These are phyloP conservation scores for Bondarzewia mesenterica DNA, from an alignment of 1,284 basidiomycete genomes.

Conservation along the genomic window DNA sequence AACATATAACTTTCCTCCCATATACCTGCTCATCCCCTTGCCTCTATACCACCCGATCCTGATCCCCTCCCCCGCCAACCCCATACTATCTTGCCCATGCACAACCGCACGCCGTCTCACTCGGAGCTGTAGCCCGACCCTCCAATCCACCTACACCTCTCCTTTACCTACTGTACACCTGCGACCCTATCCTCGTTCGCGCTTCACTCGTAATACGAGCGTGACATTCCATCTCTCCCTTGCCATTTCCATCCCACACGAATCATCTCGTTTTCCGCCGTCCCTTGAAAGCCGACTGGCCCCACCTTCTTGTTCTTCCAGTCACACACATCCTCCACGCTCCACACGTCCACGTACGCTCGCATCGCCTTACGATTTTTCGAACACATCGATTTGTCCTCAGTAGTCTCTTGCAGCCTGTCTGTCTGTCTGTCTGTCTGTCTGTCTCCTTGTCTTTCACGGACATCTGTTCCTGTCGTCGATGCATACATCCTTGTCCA, in stretches of 20 bases:
- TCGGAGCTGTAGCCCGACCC: background rate
- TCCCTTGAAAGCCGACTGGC: too few relatives aligned
- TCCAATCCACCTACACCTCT: background rate
- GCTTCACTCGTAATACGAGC: background rate
- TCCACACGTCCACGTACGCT: background rate
- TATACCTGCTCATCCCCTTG: background rate
- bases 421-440: background rate
- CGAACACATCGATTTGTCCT: background rate
- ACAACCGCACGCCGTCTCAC: background rate
- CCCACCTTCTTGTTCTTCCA: background rate
- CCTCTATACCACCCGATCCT: too few relatives aligned
- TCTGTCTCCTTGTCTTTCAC: background rate
- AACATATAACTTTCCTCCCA: too few relatives aligned
- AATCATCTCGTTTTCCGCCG: background rate
- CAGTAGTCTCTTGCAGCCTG: background rate
- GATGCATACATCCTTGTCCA: too few relatives aligned
- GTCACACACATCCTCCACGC: background rate
- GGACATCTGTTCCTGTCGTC: background rate
- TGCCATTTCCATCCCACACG: background rate
- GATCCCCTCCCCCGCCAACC: background rate
- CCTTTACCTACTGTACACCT: background rate
- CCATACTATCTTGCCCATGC: background rate
- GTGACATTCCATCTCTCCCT: background rate
- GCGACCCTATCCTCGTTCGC: background rate
- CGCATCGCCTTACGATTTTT: too few relatives aligned